These are phyloP conservation scores for Drosera capensis DNA, from an alignment of 148 eudicot genomes.

Conservation along the genomic window DNA sequence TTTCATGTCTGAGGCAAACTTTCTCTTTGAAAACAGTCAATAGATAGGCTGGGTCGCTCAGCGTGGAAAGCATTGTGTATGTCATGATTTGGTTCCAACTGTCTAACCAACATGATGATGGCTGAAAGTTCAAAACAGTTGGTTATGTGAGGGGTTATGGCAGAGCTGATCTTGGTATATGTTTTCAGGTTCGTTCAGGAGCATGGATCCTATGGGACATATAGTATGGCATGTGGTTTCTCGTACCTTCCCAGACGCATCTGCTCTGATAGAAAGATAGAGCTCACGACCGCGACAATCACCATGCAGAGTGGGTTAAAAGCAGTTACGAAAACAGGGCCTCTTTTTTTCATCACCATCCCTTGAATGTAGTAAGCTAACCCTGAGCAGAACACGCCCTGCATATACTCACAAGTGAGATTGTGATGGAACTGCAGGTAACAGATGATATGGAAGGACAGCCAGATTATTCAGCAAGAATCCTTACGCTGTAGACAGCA, in stretches of 20 bases:
- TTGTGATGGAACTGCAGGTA: no score
- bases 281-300: slow-evolving; percentile 50
- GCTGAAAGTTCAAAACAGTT: no score
- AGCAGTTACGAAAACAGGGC: slow-evolving; percentile 78
- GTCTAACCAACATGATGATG: no score
- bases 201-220: no score
- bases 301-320: slow-evolving; percentile 73
- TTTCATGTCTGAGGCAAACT: not conserved
- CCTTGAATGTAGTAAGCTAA: slow-evolving; percentile 47
- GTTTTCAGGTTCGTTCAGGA: not conserved
- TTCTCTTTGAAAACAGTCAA: not conserved
- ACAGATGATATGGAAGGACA: no score
- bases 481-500: slow-evolving; percentile 52
- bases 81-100: no score
- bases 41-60: no score
- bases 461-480: no score
- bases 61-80: no score
- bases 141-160: no score
- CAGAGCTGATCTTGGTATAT: not conserved
- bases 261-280: slow-evolving; percentile 49
- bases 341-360: slow-evolving; percentile 42
- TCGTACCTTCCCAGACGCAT: slow-evolving; percentile 57
- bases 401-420: slow-evolving; percentile 13
- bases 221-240: no score
- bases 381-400: slow-evolving; percentile 80